These are phyloP conservation scores for Styphnolobium japonicum DNA, from an alignment of 306 rosid genomes.

Conservation along the genomic window DNA sequence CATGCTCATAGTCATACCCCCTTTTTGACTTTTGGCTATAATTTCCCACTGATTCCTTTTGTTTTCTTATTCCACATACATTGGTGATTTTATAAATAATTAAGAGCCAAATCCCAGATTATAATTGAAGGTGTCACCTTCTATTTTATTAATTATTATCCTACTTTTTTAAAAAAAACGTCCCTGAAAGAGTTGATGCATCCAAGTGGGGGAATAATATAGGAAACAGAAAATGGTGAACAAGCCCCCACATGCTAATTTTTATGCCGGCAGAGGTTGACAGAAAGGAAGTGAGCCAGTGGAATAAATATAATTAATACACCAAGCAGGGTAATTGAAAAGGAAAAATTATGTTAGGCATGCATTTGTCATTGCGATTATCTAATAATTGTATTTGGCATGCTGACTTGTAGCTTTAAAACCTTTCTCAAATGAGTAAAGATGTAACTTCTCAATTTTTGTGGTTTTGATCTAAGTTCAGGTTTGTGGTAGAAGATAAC, in stretches of 20 bases:
- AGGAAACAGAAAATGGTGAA: constrained; percentile 40
- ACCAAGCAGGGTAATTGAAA: constrained; percentile 20
- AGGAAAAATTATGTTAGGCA: neutral
- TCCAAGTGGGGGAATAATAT: constrained; percentile 36
- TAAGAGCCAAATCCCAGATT: constrained; percentile 17
- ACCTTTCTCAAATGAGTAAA: neutral
- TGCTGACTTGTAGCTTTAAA: constrained; percentile 20
- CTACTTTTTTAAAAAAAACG: neutral
- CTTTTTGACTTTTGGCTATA: neutral
- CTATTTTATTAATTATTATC: constrained; percentile 34
- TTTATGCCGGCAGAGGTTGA: constrained; percentile 46
- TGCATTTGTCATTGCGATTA: constrained; percentile 22
- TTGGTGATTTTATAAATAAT: constrained; percentile 20
- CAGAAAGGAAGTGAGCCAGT: constrained; percentile 28
- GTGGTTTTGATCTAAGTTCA: neutral
- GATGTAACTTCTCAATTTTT: neutral
- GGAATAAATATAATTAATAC: constrained; percentile 20
- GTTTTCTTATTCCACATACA: constrained; percentile 27
- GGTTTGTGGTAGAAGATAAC: neutral
- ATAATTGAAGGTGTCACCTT: constrained; percentile 33
- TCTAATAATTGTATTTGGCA: constrained; percentile 37
- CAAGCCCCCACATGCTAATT: constrained; percentile 49
- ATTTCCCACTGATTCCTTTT: constrained; percentile 19
- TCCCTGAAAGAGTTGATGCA: too few species aligned
- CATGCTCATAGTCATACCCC: constrained; percentile 5